A percentile compares a stretch with the other conserved stretches of the same genome.
These are phyloP conservation scores for Phaeoacremonium minimum DNA, from an alignment of 2,329 filamentous ascomycete species.

Conservation along the genomic window DNA sequence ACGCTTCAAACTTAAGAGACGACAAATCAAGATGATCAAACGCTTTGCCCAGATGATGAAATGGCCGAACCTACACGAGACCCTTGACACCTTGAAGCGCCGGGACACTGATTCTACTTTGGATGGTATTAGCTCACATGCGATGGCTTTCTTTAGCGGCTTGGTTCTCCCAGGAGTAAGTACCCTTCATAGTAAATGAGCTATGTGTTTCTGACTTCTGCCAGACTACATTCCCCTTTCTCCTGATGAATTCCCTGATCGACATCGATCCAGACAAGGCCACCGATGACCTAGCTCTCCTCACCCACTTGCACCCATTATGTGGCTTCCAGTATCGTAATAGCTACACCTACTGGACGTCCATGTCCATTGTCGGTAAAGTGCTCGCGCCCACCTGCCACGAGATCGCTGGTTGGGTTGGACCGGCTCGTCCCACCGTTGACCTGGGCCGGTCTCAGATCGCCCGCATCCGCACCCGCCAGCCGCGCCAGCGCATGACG, in stretches of 20 bases:
- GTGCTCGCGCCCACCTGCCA: constrained; percentile 69
- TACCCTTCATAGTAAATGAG: constrained; percentile 33
- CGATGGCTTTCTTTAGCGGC: constrained; percentile 74
- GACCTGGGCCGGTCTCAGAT: constrained; percentile 68
- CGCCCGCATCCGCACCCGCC: constrained; percentile 60
- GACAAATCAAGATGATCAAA: constrained; percentile 64
- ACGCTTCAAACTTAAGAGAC: constrained; percentile 59
- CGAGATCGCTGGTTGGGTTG: constrained; percentile 69
- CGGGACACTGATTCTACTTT: constrained; percentile 54
- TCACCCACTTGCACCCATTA: constrained; percentile 64
- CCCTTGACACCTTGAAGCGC: constrained; percentile 58
- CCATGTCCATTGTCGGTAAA: constrained; percentile 68
- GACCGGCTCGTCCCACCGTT: constrained; percentile 63
- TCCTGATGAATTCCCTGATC: constrained; percentile 74
- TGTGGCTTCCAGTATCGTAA: constrained; percentile 73
- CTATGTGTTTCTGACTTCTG: neutral
- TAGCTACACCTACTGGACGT: constrained; percentile 74
- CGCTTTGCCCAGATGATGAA: constrained; percentile 69
- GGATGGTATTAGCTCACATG: constrained; percentile 61
- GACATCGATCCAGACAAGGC: constrained; percentile 69
- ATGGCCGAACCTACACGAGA: constrained; percentile 68
- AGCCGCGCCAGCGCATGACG: constrained; percentile 51
- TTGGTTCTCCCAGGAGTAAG: constrained; percentile 66
- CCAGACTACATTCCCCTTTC: constrained; percentile 61
- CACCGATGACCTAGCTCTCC: constrained; percentile 59